A percentile compares a stretch with the other conserved stretches of the same genome.
These are phyloP conservation scores for Aspergillus arachidicola DNA, from an alignment of 2,329 filamentous ascomycete genomes.

Conservation along the genomic window DNA sequence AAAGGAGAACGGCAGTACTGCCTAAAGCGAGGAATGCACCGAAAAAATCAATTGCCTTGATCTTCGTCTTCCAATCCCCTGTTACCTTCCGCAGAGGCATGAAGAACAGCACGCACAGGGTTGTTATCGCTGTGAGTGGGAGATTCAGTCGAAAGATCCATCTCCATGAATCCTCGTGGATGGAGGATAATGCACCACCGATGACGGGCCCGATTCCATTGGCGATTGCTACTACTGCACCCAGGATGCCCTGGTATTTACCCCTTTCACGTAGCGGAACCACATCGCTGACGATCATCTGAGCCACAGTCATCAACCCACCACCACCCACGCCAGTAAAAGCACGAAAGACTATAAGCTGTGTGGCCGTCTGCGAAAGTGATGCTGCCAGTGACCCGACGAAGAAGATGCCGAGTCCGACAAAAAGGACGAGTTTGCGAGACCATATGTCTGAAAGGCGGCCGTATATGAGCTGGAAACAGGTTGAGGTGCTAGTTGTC, in stretches of 20 bases:
- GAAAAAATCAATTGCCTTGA: constrained; percentile 56
- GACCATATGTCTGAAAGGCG: constrained; percentile 63
- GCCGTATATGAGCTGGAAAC: constrained; percentile 67
- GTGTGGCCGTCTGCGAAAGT: constrained; percentile 56
- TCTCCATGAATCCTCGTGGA: constrained; percentile 50
- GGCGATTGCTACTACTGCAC: constrained; percentile 56
- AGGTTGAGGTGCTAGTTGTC: constrained; percentile 70
- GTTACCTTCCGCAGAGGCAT: constrained; percentile 60
- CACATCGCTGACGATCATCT: constrained; percentile 65
- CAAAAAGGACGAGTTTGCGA: constrained; percentile 60
- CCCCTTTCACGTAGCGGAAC: constrained; percentile 62
- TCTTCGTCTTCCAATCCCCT: constrained; percentile 55
- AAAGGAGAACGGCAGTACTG: constrained; percentile 49
- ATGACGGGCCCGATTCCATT: constrained; percentile 60
- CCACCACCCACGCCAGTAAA: constrained; percentile 63
- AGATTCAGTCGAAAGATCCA: constrained; percentile 60
- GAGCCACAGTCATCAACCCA: constrained; percentile 60
- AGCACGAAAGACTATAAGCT: constrained; percentile 63
- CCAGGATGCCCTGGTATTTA: constrained; percentile 60
- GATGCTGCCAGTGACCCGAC: constrained; percentile 62
- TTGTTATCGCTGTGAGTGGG: constrained; percentile 54
- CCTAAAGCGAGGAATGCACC: constrained; percentile 52
- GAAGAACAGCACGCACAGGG: constrained; percentile 54
- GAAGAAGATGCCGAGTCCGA: constrained; percentile 56
- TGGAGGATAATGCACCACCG: constrained; percentile 54